A percentile compares a stretch with the other conserved stretches of the same genome.
phyloP scores from a whole-genome alignment of 164 flowering plant genomes.

The Vitis vinifera region ASM3070453v1 NC_081812.1:9554501-9555000 shows the following conservation, averaged over 20 bases:
- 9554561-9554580: constrained; percentile 53
- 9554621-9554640: constrained; percentile 14
- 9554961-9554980: constrained; percentile 60
- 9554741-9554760: constrained; percentile 63
- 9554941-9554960: constrained; percentile 72
- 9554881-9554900: constrained; percentile 62
- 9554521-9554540: constrained; percentile 44
- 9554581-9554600: constrained; percentile 50
- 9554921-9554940: constrained; percentile 51
- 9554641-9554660: constrained; percentile 18
- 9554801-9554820: constrained; percentile 65
- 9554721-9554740: constrained; percentile 59
- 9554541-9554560: constrained; percentile 58
- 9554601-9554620: constrained; percentile 24
- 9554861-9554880: constrained; percentile 72
- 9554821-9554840: constrained; percentile 63
- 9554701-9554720: constrained; percentile 67
- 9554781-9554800: constrained; percentile 59
- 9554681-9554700: constrained; percentile 54
- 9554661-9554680: constrained; percentile 31
- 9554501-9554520: constrained; percentile 15
- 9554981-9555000: constrained; percentile 38
- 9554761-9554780: constrained; percentile 62
- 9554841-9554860: constrained; percentile 62
- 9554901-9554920: constrained; percentile 67